Evolutionary conservation across 2,329 filamentous ascomycete genomes (phyloP).

Genomic region (Diaporthe capsici): DNA sequence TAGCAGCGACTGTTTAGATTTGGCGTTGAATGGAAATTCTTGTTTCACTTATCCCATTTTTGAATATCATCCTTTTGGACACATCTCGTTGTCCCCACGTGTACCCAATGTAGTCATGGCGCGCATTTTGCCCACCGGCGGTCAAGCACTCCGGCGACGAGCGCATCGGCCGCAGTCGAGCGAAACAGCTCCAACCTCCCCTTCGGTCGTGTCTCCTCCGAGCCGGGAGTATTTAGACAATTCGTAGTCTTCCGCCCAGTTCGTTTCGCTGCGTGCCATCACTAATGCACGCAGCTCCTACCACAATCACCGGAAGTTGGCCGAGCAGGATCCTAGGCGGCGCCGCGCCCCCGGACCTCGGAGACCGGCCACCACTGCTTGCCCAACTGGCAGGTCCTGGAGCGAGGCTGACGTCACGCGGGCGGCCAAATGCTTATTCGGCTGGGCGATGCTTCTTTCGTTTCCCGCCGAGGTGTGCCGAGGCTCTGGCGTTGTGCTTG

Average conservation of each 20-base stretch:
- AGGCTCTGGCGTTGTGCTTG: neutral
- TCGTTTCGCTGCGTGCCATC: neutral
- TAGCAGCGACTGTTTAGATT: neutral
- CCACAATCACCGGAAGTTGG: constrained; percentile 1
- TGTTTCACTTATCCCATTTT: neutral
- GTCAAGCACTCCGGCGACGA: no score
- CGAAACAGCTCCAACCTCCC: neutral
- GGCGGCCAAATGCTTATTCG: neutral
- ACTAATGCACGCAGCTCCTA: neutral
- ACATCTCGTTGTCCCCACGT: neutral
- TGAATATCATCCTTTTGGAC: neutral
- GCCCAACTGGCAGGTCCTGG: no score
- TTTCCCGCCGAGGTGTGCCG: constrained; percentile 11
- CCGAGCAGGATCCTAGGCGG: constrained; percentile 2
- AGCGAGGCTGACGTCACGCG: neutral
- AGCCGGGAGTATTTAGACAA: neutral
- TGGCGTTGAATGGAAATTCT: neutral
- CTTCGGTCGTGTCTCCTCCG: neutral
- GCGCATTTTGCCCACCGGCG: neutral
- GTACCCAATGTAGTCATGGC: neutral
- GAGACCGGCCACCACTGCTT: no score
- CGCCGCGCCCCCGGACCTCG: neutral
- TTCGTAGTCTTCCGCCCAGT: neutral
- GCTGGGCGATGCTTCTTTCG: constrained; percentile 16
- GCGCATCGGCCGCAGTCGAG: no score